Percentiles rank a stretch among this genome's conserved stretches.
Evolutionary conservation across 2,329 filamentous ascomycete species (phyloP).

Genomic region (Shiraia bambusicola): DNA sequence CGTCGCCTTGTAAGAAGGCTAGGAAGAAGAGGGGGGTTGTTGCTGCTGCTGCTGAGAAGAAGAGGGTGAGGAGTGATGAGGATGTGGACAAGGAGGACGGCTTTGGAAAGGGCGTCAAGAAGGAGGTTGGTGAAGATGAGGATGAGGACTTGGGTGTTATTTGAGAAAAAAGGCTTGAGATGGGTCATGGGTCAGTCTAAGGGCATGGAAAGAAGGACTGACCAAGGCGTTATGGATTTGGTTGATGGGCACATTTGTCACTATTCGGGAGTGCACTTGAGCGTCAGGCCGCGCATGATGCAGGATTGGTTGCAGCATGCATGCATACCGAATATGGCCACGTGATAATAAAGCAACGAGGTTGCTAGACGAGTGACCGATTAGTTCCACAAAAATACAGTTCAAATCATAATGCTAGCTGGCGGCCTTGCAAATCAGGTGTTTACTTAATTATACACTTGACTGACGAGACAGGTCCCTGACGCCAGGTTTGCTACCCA

Average conservation of each 20-base stretch:
- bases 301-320: too few species aligned
- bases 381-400: too few species aligned
- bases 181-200: background rate
- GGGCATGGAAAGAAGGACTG: background rate
- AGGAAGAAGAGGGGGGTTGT: background rate
- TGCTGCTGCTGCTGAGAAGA: background rate
- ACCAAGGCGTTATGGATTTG: background rate
- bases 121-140: constrained; percentile 2
- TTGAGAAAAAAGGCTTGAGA: constrained; percentile 6
- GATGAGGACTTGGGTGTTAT: constrained; percentile 1
- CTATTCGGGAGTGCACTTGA: too few species aligned
- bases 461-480: background rate
- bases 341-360: too few species aligned
- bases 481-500: background rate
- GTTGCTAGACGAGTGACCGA: too few species aligned
- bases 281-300: too few species aligned
- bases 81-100: constrained; percentile 2
- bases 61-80: constrained; percentile 8
- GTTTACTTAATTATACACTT: background rate
- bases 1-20: constrained; percentile 13
- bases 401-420: too few species aligned
- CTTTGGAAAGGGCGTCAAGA: background rate
- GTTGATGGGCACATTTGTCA: too few species aligned
- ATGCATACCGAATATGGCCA: too few species aligned
- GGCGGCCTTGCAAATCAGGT: background rate